Conservation (phyloP, 108 stramenopile genomes). For the Nitzschia sp. region DNA sequence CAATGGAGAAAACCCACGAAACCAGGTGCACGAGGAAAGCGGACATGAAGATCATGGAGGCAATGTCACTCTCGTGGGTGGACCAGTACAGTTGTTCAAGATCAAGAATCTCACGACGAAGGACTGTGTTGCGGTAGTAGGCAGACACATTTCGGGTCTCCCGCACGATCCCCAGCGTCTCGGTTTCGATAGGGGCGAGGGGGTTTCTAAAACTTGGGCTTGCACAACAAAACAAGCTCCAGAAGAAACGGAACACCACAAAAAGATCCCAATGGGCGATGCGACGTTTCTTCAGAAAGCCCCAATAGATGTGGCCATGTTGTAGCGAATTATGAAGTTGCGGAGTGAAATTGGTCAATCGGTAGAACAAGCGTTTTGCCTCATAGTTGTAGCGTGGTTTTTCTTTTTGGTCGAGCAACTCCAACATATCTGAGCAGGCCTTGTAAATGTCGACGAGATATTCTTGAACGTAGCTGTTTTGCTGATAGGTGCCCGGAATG, state of each 20-base stretch:
- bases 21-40: slow-evolving; percentile 18
- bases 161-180: slow-evolving; percentile 24
- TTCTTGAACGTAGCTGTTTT: slow-evolving; percentile 37
- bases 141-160: slow-evolving; percentile 16
- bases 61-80: slow-evolving; percentile 31
- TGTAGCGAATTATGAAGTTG: slow-evolving; percentile 27
- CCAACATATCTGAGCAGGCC: slow-evolving; percentile 18
- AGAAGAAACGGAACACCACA: slow-evolving; percentile 17
- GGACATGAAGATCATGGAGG: slow-evolving; percentile 23
- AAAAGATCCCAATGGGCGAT: slow-evolving; percentile 17
- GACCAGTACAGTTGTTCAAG: slow-evolving; percentile 30
- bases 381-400: neutral
- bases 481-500: slow-evolving; percentile 33
- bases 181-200: slow-evolving; percentile 21
- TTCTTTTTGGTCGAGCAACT: neutral
- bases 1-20: slow-evolving; percentile 20
- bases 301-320: slow-evolving; percentile 22
- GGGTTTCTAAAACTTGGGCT: neutral
- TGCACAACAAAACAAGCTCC: slow-evolving; percentile 24
- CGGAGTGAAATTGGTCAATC: slow-evolving; percentile 20
- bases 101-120: slow-evolving; percentile 34
- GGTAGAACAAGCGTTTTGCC: slow-evolving; percentile 13
- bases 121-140: neutral
- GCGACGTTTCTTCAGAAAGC: slow-evolving; percentile 24
- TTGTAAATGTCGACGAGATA: slow-evolving; percentile 30